Conservation (phyloP, 306 rosid genomes). For the Morella rubra region DNA sequence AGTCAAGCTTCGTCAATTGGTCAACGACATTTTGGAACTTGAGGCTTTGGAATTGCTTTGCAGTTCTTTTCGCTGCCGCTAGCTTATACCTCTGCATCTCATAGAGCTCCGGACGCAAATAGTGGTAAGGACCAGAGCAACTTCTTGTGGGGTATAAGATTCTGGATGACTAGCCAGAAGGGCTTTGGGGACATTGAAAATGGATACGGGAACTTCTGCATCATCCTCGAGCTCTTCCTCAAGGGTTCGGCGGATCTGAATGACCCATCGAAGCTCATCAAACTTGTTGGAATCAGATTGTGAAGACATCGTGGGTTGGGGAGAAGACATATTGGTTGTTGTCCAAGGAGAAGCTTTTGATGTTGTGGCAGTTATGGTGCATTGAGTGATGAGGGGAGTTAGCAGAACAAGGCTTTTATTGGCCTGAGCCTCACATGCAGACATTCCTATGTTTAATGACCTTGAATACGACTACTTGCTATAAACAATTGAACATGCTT, state of each 20-base stretch:
- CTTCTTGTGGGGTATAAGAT: conserved; percentile 69
- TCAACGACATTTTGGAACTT: conserved; percentile 49
- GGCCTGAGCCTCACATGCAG: background rate
- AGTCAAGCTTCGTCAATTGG: conserved; percentile 49
- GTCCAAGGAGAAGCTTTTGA: background rate
- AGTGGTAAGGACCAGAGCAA: conserved; percentile 83
- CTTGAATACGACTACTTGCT: background rate
- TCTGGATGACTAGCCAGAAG: conserved; percentile 54
- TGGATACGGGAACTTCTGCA: conserved; percentile 42
- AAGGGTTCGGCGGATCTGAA: conserved; percentile 54
- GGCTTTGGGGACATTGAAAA: conserved; percentile 60
- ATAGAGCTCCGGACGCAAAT: conserved; percentile 66
- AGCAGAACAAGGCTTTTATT: conserved; percentile 17
- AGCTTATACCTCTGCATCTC: conserved; percentile 79
- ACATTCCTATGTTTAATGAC: conserved; percentile 12
- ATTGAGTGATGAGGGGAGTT: conserved; percentile 27
- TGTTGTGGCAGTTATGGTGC: conserved; percentile 5
- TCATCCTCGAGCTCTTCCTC: conserved; percentile 66
- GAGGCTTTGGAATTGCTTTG: conserved; percentile 40
- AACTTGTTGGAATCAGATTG: conserved; percentile 30
- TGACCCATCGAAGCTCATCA: conserved; percentile 67
- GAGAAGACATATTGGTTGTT: conserved; percentile 30
- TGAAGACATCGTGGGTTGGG: conserved; percentile 30
- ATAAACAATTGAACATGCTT: conserved; percentile 23
- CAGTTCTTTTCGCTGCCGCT: conserved; percentile 57